phyloP scores from a whole-genome alignment of 768 basidiomycete species.

The Tephrocybe sp. region DNA sequence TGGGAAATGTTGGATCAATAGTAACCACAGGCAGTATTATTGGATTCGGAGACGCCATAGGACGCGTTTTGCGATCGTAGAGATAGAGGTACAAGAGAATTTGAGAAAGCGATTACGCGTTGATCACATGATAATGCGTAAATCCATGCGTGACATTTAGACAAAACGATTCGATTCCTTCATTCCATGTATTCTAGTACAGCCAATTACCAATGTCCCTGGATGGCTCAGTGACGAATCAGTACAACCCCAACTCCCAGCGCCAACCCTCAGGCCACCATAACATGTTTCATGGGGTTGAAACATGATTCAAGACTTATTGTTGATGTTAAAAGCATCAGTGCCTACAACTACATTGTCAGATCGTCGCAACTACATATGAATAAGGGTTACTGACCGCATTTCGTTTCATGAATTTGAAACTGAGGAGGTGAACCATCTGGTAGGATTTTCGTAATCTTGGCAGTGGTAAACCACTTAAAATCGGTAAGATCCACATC shows the following conservation, averaged over 20 bases:
- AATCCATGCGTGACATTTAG: no score
- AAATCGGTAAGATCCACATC: background rate
- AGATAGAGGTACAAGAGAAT: background rate
- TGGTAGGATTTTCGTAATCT: conserved; percentile 9
- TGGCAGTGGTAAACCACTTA: conserved; percentile 10
- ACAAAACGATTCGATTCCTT: no score
- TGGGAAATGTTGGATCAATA: conserved; percentile 57
- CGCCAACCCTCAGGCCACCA: no score
- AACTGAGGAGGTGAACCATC: conserved; percentile 2
- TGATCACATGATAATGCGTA: background rate
- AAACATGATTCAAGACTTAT: background rate
- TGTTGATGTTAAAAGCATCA: conserved; percentile 1
- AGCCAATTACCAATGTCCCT: no score
- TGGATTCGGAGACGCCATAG: conserved; percentile 7
- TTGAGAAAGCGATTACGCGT: background rate
- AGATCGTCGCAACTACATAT: background rate
- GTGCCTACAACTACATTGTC: background rate
- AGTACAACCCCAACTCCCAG: no score
- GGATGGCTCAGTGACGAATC: no score
- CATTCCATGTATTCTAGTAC: no score
- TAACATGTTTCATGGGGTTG: background rate
- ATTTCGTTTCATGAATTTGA: conserved; percentile 11
- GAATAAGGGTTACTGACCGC: conserved; percentile 1
- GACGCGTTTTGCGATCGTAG: background rate
- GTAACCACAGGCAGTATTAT: conserved; percentile 47